Evolutionary conservation across 345 rosid species (phyloP), one percentile per base, ranked within the genome.

Genomic region (Acer yangbiense): DNA sequence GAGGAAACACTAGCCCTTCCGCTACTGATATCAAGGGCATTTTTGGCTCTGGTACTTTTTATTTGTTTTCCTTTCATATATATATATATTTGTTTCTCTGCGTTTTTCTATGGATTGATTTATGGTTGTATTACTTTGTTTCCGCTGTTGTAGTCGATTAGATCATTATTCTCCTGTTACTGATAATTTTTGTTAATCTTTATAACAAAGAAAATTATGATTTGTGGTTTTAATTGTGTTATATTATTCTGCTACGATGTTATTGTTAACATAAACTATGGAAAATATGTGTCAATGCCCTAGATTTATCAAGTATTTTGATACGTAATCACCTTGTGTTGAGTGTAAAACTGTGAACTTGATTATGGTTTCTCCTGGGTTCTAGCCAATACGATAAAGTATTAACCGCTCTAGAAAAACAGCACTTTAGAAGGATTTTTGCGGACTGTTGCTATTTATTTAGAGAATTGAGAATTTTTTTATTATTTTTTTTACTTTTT

Each of bases 1-100:
- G 93, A 64, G 93, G 90, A 77, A 88, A 90, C 70, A 3, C 70
- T 64, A 35, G 12, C 58, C 91, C 93, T 60, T 84, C 85, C 6
- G 82, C 91, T 16, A 79, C 74, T 12, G 80, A 86, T 79, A n/a
- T 90, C 67, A 85, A 84, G 65, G n/a, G 52, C 41, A 85, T 90
- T 65, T 89, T 90, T 65, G 82, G 76, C 52, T 73, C 82, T 10
- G 90, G 93, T 90, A 85, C 39, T 13, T 25, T 3, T 63, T 58
- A 7, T 1, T 6, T 57, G 20, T 25, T 11, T 7, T 23, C 3
- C 6, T 71, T 71, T 16, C 1, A 10, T 55, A n/a, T 20, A 10
- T 17, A 4, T 64, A 21, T 44, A 9, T 3, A 3, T 60, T 4
- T 23, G 12, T 11, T 25, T 44, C 2, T 12, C 7, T n/a, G n/a